Base-by-base conservation (phyloP, 2,329 filamentous ascomycete species). In the Xylariaceae sp. region DNA sequence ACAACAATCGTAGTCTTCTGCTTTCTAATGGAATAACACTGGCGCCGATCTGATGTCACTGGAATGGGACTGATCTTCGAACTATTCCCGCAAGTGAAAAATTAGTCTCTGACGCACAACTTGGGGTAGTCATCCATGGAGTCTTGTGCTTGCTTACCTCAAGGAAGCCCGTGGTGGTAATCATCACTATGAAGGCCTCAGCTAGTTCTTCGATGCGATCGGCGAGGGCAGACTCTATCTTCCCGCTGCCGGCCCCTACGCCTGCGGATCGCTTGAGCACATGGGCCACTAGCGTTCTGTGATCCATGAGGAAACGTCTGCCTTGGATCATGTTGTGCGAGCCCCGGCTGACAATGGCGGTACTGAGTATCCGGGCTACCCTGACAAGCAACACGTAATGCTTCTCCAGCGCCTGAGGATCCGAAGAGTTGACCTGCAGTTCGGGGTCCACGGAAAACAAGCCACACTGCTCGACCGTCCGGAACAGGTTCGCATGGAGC, bases 361-460 rank as follows among this genome's bases (percentile, higher is more conserved):
- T 83, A 34, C 83, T 83, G 40, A 98, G 75, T 43, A 98, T 81
- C 36, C 88, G 81, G 26, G 92, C 73, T 7, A 95, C 75, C 39
- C 84, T 79, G 26, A 87, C 78, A 12, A 98, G 78, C 5, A 98
- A 73, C 33, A 81, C 75, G 63, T 94, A 97, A 65, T 94, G 94
- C 55, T 82, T 83, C 48, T 81, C 77, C 14, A 95, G 72, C 3
- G 87, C 83, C 41, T 74, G 71, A 3, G 77, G 69, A 51, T 88
- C 82, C 38, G 81, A 73, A 39, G 82, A 75, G 50, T 86, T 78
- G 41, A 89, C 79, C 44, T 94, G 88, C 38, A 98, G 79, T 61
- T 98, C 92, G 1, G 92, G 92, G 59, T 98, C 92, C 9, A 85
- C 85, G 7, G 81, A 72, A 60, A 97, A 98, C 15, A 97, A 73